Percentiles rank a stretch among this genome's conserved stretches.
phyloP scores from a whole-genome alignment of 2,329 filamentous ascomycete genomes.

The Fusarium nodosum region DNA sequence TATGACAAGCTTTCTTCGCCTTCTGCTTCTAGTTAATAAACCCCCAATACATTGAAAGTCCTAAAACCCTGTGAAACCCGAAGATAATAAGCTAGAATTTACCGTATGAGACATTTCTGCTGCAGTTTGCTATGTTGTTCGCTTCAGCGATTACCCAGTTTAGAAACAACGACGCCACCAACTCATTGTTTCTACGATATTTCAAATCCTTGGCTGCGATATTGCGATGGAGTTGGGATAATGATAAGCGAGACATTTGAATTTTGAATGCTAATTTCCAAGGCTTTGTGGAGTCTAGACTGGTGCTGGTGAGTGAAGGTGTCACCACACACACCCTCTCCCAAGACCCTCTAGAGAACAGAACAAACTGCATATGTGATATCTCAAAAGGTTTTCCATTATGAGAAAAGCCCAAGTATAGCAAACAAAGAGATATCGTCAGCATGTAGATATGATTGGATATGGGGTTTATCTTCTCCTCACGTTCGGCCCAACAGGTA shows the following conservation, averaged over 20 bases:
- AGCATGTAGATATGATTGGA: conserved; percentile 6
- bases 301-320: background rate
- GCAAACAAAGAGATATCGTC: background rate
- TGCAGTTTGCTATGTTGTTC: background rate
- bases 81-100: background rate
- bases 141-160: background rate
- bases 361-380: conserved; percentile 17
- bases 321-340: conserved; percentile 17
- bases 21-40: background rate
- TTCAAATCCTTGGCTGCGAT: background rate
- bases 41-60: background rate
- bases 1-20: background rate
- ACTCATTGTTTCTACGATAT: background rate
- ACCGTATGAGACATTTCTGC: background rate
- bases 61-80: background rate
- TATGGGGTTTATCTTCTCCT: background rate
- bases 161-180: conserved; percentile 23
- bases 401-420: background rate
- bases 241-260: background rate
- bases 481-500: background rate
- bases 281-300: conserved; percentile 1
- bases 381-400: background rate
- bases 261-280: background rate
- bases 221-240: background rate
- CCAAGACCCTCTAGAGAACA: background rate